Evolutionary conservation across 345 rosid genomes (phyloP), one percentile per base, ranked within the genome.

Genomic region (Salix caprea): DNA sequence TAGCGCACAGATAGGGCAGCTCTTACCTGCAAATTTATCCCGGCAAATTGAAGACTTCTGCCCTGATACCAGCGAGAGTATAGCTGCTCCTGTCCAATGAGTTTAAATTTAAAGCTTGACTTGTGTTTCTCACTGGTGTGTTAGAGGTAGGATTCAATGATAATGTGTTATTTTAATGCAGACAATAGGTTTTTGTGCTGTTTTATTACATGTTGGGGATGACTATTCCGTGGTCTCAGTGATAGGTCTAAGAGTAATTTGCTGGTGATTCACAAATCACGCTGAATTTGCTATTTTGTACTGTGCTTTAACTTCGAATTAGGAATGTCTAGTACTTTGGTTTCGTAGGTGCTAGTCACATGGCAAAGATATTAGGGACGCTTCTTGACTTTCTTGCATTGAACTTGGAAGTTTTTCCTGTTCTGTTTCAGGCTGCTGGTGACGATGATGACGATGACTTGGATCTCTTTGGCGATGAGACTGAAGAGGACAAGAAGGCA

Each of bases 391-490:
- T 2, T 7, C 61, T 56, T n/a, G 62, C 26, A 56, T 28, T 72
- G 72, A 6, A 60, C 10, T 42, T 9, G 23, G 61, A 28, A 74
- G 54, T 58, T 26, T 62, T 46, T 32, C 52, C 23, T 5, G 28
- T 12, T 42, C 10, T 73, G n/a, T 36, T 46, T 42, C 69, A 80
- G 83, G 87, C 81, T 82, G 91, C 89, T 76, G 78, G 88, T n/a
- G 89, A 79, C 9, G 97, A 84, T 2, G 98, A 90, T 16, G 97
- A 92, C 7, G 98, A 94, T 0, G 97, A 95, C 79, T 77, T 95
- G 82, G 97, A 95, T 88, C 96, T 93, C 24, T 95, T 95, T 66
- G 97, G 93, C 75, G 99, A 95, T 67, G 97, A 95, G 92, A 95
- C 97, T 0, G 99, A 93, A 81, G 97, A 93, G 72, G 99, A 95